Percentiles rank a stretch among this genome's conserved stretches.
Conservation (phyloP, 2,329 filamentous ascomycete genomes). For the Lomentospora prolificans region DNA sequence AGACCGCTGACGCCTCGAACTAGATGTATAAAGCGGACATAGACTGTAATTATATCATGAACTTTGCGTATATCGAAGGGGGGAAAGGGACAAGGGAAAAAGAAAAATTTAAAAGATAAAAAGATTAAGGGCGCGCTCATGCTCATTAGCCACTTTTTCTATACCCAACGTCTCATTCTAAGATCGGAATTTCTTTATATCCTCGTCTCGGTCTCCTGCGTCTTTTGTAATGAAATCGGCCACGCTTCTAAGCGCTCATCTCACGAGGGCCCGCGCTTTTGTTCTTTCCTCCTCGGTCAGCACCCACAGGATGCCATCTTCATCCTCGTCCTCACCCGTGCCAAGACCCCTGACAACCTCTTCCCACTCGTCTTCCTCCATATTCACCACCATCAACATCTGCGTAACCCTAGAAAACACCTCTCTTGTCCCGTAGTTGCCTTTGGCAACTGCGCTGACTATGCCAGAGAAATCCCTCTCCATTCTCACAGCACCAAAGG, state of each 20-base stretch:
- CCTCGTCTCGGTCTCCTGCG: not conserved
- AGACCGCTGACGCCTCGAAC: not conserved
- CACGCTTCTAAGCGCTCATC: no score
- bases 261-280: constrained; percentile 60
- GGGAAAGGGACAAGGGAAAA: no score
- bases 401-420: constrained; percentile 67
- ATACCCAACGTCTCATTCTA: not conserved
- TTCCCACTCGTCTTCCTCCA: constrained; percentile 95
- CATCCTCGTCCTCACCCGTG: constrained; percentile 28
- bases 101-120: no score
- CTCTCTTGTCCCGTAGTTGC: constrained; percentile 70
- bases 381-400: constrained; percentile 78
- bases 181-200: not conserved
- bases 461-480: constrained; percentile 78
- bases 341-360: constrained; percentile 43
- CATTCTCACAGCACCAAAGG: constrained; percentile 70
- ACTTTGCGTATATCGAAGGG: not conserved
- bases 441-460: constrained; percentile 55
- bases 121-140: no score
- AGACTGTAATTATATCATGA: not conserved
- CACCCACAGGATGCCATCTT: constrained; percentile 62
- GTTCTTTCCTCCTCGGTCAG: constrained; percentile 64
- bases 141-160: not conserved
- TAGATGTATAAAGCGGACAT: not conserved
- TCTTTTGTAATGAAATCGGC: no score